Conservation (phyloP, 192 early-diverging fungal genomes). For the Powellomyces hirtus region DNA sequence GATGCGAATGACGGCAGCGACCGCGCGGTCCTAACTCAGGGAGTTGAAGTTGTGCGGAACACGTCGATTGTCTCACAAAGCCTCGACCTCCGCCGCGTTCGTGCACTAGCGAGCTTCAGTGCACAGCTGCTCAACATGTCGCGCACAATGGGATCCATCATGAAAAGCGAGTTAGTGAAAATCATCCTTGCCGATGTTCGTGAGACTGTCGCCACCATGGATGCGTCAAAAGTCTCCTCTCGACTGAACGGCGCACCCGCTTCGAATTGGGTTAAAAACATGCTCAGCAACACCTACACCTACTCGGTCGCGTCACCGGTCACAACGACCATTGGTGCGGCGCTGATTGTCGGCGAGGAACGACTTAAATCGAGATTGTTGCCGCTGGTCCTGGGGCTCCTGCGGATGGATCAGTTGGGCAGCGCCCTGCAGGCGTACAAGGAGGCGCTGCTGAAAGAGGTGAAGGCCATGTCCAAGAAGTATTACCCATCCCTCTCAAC, state of each 20-base stretch:
- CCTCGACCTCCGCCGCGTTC: slow-evolving; percentile 64
- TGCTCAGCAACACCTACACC: slow-evolving; percentile 23
- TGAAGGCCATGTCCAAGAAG: slow-evolving; percentile 75
- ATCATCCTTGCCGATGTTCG: slow-evolving; percentile 63
- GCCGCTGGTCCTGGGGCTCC: slow-evolving; percentile 75
- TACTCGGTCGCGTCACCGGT: slow-evolving; percentile 22
- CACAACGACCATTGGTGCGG: slow-evolving; percentile 8
- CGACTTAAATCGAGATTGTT: slow-evolving; percentile 55
- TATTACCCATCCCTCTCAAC: slow-evolving; percentile 22
- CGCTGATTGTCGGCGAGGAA: slow-evolving; percentile 23
- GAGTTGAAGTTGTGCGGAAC: slow-evolving; percentile 26
- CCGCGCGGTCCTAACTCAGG: slow-evolving; percentile 30
- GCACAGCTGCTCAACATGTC: slow-evolving; percentile 65
- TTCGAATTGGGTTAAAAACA: slow-evolving; percentile 37
- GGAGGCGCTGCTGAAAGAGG: slow-evolving; percentile 71
- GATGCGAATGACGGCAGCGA: not conserved
- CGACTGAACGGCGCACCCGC: slow-evolving; percentile 25
- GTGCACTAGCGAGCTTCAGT: slow-evolving; percentile 55
- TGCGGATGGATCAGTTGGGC: slow-evolving; percentile 68
- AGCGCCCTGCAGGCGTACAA: slow-evolving; percentile 71
- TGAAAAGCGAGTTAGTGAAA: slow-evolving; percentile 71
- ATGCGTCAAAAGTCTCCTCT: slow-evolving; percentile 27
- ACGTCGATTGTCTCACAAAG: slow-evolving; percentile 22
- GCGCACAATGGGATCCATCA: slow-evolving; percentile 63
- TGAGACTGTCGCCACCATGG: slow-evolving; percentile 50